phyloP scores from a whole-genome alignment of 2,329 filamentous ascomycete species.

The Ascomycota sp. region DNA sequence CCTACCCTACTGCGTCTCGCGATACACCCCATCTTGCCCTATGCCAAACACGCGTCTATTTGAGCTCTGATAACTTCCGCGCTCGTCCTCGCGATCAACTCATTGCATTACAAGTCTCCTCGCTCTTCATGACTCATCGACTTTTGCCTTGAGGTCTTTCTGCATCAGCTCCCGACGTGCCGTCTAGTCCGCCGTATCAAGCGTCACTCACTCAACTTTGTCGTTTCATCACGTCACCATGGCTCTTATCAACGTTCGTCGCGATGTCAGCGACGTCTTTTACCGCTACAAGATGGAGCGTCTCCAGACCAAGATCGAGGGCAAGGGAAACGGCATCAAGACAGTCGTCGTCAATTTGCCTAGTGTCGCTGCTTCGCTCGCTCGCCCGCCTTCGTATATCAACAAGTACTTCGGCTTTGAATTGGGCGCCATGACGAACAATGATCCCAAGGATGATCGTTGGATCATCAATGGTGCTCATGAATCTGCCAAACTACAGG shows the following conservation, averaged over 20 bases:
- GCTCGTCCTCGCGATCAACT: constrained; percentile 12
- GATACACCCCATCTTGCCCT: constrained; percentile 25
- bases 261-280: constrained; percentile 94
- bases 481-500: constrained; percentile 84
- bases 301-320: constrained; percentile 96
- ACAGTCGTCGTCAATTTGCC: constrained; percentile 89
- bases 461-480: constrained; percentile 99
- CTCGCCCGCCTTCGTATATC: constrained; percentile 77
- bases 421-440: constrained; percentile 94
- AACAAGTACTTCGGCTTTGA: constrained; percentile 99
- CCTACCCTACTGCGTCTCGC: constrained; percentile 26
- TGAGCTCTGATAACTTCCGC: constrained; percentile 28
- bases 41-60: constrained; percentile 32
- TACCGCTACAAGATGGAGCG: constrained; percentile 99
- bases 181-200: constrained; percentile 1
- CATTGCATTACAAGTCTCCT: not conserved
- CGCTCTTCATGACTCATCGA: constrained; percentile 17
- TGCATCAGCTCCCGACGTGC: constrained; percentile 3
- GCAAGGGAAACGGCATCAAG: constrained; percentile 99
- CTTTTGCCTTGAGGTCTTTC: constrained; percentile 5
- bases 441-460: constrained; percentile 86
- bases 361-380: constrained; percentile 78
- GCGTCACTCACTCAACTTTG: not conserved
- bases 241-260: constrained; percentile 95
- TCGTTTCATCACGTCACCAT: constrained; percentile 35